phyloP scores from a whole-genome alignment of 1,284 basidiomycete species.

The Puccinia triticina region DNA sequence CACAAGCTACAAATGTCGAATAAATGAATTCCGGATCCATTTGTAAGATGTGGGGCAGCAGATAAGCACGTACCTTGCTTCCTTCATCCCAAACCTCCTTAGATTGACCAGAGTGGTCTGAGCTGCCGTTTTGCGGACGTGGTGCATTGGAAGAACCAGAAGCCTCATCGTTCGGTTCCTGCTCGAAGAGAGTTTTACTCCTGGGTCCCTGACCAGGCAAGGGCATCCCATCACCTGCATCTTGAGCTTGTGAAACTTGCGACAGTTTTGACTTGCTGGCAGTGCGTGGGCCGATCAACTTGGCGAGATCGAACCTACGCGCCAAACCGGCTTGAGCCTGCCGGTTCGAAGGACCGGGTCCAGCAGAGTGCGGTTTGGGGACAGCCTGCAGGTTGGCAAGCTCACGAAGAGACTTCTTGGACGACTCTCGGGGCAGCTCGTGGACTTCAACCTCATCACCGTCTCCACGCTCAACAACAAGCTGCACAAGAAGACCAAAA shows the following conservation, averaged over 20 bases:
- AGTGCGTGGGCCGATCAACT: constrained; percentile 7
- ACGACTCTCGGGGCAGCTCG: constrained; percentile 6
- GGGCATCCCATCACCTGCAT: constrained; percentile 3
- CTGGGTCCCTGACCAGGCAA: constrained; percentile 21
- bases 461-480: constrained; percentile 42
- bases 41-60: neutral
- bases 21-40: neutral
- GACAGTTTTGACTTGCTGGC: neutral
- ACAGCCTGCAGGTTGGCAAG: neutral
- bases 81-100: constrained; percentile 37
- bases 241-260: neutral
- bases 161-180: neutral
- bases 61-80: constrained; percentile 1
- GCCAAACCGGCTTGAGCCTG: constrained; percentile 1
- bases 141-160: neutral
- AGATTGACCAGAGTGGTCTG: neutral
- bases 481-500: neutral
- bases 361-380: constrained; percentile 6
- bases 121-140: neutral
- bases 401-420: constrained; percentile 12
- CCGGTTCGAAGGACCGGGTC: neutral
- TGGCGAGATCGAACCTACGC: constrained; percentile 29
- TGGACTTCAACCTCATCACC: constrained; percentile 50
- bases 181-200: neutral
- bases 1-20: constrained; percentile 25